Base-by-base conservation (phyloP, 805 yeast genomes). In the Suhomyces emberorum region DNA sequence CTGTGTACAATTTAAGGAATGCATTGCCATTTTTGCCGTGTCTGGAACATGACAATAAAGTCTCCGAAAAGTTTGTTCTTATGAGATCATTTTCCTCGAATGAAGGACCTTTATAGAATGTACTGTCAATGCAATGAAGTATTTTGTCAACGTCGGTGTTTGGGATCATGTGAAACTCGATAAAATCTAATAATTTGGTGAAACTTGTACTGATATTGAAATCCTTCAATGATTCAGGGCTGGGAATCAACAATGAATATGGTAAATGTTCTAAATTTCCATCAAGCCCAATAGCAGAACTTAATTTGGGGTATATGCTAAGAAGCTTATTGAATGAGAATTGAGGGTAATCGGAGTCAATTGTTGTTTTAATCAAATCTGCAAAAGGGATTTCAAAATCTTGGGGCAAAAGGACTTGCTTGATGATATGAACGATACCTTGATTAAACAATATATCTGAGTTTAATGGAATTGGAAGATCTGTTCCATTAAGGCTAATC, bases 381-480 rank as follows among this genome's bases (percentile, higher is more conserved):
- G 41, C 31, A 8, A 82, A 56, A 0, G 79, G 51, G 3, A 89
- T 72, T 5, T 67, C 55, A 20, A 89, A 55, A 16, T 63, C 57
- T 0, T 61, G 55, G 0, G 96, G 95, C 11, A 85, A 60, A 3
- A 76, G 44, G 1, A 85, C 65, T 4, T 70, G 57, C 24, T 71
- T 63, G 9, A 84, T 63, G 1, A 89, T 79, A 54, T 87, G 96
- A 1, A 84, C 76, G 0, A 89, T 95, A 1, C 98, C 98, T 54
- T 84, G 83, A 44, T 76, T 79, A 54, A 85, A 89, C 10, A 89
- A 52, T 5, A 86, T 72, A 53, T 89, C 96, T 1, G 76, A 59
- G 40, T 75, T 70, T 35, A 69, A 47, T 0, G 71, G 64, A 1
- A 74, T 42, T 1, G 60, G 43, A 4, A 74, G 24, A 8, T 37